Base-by-base conservation (phyloP, 2,329 filamentous ascomycete species). In the Fusarium annulatum region DNA sequence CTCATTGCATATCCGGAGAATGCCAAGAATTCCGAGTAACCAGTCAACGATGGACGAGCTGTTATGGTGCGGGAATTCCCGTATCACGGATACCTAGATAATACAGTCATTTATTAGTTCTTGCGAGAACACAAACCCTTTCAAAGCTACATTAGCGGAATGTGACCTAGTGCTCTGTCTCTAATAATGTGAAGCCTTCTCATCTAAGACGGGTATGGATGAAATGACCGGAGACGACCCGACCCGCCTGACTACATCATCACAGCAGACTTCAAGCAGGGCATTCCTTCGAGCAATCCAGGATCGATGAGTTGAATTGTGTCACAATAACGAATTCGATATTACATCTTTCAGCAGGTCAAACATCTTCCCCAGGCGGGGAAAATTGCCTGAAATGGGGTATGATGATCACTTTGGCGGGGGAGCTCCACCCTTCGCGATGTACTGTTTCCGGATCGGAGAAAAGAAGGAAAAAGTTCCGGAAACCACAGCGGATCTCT, bases 401-500 rank as follows among this genome's bases (percentile, higher is more conserved):
- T 6, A 7, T 3, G 1, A 11, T 51, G 1, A 51, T 7, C 30
- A 33, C 48, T 7, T 9, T 28, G 18, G 23, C 8, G 23, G 23
- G 42, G 2, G 8, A 52, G 12, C 49, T 36, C 49, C 49, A 36
- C 48, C 5, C 11, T 23, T 15, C 6, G 2, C 3, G 0, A 3
- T 36, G n/a, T 3, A 26, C 1, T 26, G 0, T 52, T 36, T 23
- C 48, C 30, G 6, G 3, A 21, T 36, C 18, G 12, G 30, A 21
- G 0, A 10, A 36, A 21, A 52, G 4, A 36, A 3, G 49, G 12
- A 26, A 52, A 51, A 10, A 10, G 1, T 51, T 10, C n/a, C 16
- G 16, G 2, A 4, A 0, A 7, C 16, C 0, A 8, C 4, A 23
- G 30, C 5, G 7, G 9, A 14, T n/a, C 10, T 18, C 15, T 23